Percentiles rank a stretch among this genome's conserved stretches.
phyloP scores from a whole-genome alignment of 768 basidiomycete genomes.

The Macrocybe gigantea region DNA sequence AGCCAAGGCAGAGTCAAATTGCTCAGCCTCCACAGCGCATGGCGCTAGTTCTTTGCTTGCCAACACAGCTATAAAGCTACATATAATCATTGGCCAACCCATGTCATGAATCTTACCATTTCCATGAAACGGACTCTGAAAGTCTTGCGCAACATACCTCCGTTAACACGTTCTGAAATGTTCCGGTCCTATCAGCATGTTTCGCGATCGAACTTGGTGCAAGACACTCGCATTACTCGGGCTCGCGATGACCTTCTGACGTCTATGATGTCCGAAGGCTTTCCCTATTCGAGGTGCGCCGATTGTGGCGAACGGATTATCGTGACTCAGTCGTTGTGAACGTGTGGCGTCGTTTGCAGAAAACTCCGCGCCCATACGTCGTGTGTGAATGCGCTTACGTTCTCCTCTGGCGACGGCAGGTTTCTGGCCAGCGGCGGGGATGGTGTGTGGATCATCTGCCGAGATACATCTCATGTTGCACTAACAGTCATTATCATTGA shows the following conservation, averaged over 20 bases:
- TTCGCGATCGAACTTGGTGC: background rate
- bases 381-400: conserved; percentile 59
- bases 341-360: conserved; percentile 12
- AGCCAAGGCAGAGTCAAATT: no score
- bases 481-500: conserved; percentile 12
- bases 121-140: no score
- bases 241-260: conserved; percentile 12
- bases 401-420: conserved; percentile 54
- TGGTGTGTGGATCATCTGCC: conserved; percentile 32
- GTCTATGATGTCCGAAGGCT: conserved; percentile 20
- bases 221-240: background rate
- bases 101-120: no score
- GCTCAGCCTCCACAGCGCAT: no score
- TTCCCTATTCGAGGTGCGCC: conserved; percentile 32
- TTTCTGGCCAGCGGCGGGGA: conserved; percentile 69
- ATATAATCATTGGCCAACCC: no score
- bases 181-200: background rate
- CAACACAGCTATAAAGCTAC: no score
- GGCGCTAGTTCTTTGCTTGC: no score
- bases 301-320: no score
- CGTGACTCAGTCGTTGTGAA: no score
- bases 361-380: conserved; percentile 44
- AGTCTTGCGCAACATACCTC: no score
- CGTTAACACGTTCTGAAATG: no score
- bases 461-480: background rate